A percentile compares a stretch with the other conserved stretches of the same genome.
These are phyloP conservation scores for Phytophthora sojae DNA, from an alignment of 352 stramenopile species.

Conservation along the genomic window DNA sequence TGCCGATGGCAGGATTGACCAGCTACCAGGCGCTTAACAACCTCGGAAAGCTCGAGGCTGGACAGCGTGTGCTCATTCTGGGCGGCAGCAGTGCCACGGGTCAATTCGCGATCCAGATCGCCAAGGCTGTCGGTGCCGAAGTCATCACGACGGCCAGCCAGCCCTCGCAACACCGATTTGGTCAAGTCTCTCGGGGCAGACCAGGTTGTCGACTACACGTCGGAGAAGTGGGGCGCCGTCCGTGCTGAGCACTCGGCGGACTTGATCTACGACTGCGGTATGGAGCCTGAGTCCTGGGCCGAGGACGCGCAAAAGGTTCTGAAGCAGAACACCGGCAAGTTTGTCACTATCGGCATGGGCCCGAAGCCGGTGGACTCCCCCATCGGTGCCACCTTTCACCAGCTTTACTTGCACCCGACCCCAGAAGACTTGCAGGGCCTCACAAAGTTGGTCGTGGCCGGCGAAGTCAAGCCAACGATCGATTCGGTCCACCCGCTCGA, in stretches of 20 bases:
- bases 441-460: constrained; percentile 34
- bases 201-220: constrained; percentile 55
- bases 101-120: constrained; percentile 62
- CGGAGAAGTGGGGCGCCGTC: constrained; percentile 45
- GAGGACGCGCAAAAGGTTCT: constrained; percentile 33
- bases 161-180: constrained; percentile 42
- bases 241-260: constrained; percentile 39
- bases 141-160: constrained; percentile 46
- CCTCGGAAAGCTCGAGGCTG: constrained; percentile 27
- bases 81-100: constrained; percentile 61
- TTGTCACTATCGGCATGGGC: constrained; percentile 37
- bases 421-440: constrained; percentile 19
- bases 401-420: constrained; percentile 18
- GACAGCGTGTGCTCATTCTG: constrained; percentile 50
- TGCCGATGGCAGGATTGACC: constrained; percentile 40
- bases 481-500: constrained; percentile 61
- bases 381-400: constrained; percentile 29
- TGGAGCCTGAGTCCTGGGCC: constrained; percentile 33
- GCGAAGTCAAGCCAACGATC: constrained; percentile 44
- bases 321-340: constrained; percentile 33
- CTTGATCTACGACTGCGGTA: constrained; percentile 40
- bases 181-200: constrained; percentile 52
- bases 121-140: constrained; percentile 37
- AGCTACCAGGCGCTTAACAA: constrained; percentile 42
- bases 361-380: constrained; percentile 32